A percentile compares a stretch with the other conserved stretches of the same genome.
These are phyloP conservation scores for Microbotryum violaceum DNA, from an alignment of 1,284 basidiomycete genomes.

Conservation along the genomic window DNA sequence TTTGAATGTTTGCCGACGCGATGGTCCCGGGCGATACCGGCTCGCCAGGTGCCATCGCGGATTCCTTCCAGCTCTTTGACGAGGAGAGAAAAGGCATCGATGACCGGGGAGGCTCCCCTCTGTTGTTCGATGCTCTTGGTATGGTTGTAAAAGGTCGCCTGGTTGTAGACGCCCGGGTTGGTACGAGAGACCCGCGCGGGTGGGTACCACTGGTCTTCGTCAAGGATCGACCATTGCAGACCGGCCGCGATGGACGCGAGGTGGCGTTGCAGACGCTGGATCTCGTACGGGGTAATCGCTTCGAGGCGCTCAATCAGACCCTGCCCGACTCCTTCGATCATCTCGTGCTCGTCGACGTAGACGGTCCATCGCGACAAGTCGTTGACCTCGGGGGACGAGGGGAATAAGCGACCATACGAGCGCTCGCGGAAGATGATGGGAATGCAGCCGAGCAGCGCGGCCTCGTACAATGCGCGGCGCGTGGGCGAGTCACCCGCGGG, in stretches of 20 bases:
- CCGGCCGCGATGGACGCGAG: constrained; percentile 14
- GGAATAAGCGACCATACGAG: constrained; percentile 29
- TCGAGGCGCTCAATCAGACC: constrained; percentile 22
- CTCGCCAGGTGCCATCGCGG: constrained; percentile 19
- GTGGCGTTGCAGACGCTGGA: constrained; percentile 23
- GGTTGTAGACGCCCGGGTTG: constrained; percentile 1
- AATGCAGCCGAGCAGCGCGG: constrained; percentile 30
- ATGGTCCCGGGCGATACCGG: constrained; percentile 16
- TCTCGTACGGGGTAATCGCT: constrained; percentile 7
- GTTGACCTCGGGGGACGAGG: constrained; percentile 27
- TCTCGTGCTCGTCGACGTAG: constrained; percentile 28
- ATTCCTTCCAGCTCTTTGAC: constrained; percentile 24
- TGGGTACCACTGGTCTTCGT: constrained; percentile 11
- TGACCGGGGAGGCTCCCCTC: constrained; percentile 3
- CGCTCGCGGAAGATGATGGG: constrained; percentile 31
- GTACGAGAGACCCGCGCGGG: background rate
- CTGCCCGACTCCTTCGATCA: constrained; percentile 16
- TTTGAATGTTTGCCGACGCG: constrained; percentile 9
- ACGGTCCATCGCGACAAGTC: constrained; percentile 23
- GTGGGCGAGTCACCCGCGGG: constrained; percentile 30
- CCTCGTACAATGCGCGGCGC: constrained; percentile 29
- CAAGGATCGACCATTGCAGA: constrained; percentile 24
- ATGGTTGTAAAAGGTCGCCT: constrained; percentile 7
- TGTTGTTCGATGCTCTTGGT: constrained; percentile 3
- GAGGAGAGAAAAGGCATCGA: constrained; percentile 24